A percentile compares a stretch with the other conserved stretches of the same genome.
These are phyloP conservation scores for Phytophthora palmivora DNA, from an alignment of 352 stramenopile species.

Conservation along the genomic window DNA sequence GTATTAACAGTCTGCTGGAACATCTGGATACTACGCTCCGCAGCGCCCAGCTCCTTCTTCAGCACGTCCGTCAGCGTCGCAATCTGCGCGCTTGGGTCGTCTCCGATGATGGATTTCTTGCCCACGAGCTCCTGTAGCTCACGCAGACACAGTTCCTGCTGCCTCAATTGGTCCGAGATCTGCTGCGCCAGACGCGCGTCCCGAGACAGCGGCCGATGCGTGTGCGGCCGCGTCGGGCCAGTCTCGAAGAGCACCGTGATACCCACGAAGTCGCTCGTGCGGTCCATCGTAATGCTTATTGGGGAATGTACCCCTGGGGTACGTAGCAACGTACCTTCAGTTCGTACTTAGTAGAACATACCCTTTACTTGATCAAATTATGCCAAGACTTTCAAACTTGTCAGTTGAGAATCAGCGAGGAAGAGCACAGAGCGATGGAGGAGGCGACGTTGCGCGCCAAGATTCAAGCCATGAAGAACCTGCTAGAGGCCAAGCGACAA, in stretches of 20 bases:
- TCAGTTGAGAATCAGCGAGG: slow-evolving; percentile 26
- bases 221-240: slow-evolving; percentile 48
- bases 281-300: slow-evolving; percentile 53
- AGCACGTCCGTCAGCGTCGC: slow-evolving; percentile 79
- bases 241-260: slow-evolving; percentile 88
- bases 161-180: slow-evolving; percentile 79
- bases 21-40: slow-evolving; percentile 71
- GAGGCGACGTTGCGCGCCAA: slow-evolving; percentile 79
- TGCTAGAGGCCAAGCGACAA: slow-evolving; percentile 61
- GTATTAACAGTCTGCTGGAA: slow-evolving; percentile 68
- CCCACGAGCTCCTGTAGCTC: slow-evolving; percentile 77
- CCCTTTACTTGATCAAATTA: slow-evolving; percentile 13
- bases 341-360: slow-evolving; percentile 24
- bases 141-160: slow-evolving; percentile 82
- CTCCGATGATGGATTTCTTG: slow-evolving; percentile 82
- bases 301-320: background rate
- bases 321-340: background rate
- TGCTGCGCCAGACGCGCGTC: slow-evolving; percentile 79
- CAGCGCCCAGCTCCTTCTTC: slow-evolving; percentile 72
- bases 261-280: slow-evolving; percentile 85
- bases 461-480: slow-evolving; percentile 86
- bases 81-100: slow-evolving; percentile 81
- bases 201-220: slow-evolving; percentile 72
- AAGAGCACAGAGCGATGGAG: slow-evolving; percentile 51
- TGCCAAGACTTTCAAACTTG: background rate